Evolutionary conservation across 2,329 filamentous ascomycete genomes (phyloP), one percentile per base, ranked within the genome.

Genomic region (Colletotrichum camelliae): DNA sequence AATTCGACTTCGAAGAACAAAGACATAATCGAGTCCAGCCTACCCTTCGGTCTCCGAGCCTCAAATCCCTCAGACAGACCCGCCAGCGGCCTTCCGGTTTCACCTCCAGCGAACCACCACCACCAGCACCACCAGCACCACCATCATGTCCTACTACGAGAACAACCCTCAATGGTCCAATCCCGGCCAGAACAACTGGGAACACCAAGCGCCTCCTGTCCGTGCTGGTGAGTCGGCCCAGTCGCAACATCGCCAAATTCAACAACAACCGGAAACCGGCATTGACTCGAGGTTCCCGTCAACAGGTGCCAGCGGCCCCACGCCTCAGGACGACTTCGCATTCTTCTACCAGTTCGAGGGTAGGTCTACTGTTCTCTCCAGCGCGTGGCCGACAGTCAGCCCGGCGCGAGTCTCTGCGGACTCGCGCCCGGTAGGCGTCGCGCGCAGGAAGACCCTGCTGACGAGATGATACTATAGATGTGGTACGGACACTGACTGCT

Each of bases 261-360:
- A 61, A 70, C 67, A 77, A 43, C 61, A 48, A 48, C 6, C 66
- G 18, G 65, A 74, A 66, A 43, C 66, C 72, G 72, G 70, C 70
- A 67, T 68, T 76, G 69, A 75, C 74, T 64, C 74, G 67, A 75
- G 67, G 60, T 75, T 75, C 62, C 74, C 64, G 39, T 78, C 81
- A 78, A 77, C 84, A 95, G 94, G 94, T 86, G 92, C 94, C 77
- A 95, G 91, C 85, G 96, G 94, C 74, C 93, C 94, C 67, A 92
- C 92, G 79, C 91, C 93, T 70, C 91, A 92, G 80, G 94, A 96
- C 79, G 95, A 97, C 77, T 90, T 91, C 82, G 95, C 96, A 75
- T 98, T 98, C 84, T 92, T 92, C 79, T 93, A 94, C 83, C 96
- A 98, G 86, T 94, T 98, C 85, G 96, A 98, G 88, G 95, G 95